Conservation (phyloP, 2,329 filamentous ascomycete species). For the Fusarium verticillioides region DNA sequence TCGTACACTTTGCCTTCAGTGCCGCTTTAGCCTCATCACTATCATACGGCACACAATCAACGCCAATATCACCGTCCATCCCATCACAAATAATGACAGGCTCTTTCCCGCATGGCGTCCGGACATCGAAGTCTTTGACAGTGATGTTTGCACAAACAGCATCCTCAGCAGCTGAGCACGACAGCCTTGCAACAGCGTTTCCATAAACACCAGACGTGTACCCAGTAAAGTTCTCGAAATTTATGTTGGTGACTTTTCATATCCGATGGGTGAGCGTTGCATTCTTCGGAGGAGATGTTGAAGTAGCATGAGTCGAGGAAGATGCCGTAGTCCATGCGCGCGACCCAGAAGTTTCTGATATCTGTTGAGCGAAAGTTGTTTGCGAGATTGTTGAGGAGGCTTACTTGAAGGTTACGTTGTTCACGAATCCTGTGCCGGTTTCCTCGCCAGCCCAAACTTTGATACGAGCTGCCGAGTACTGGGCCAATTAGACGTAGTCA, state of each 20-base stretch:
- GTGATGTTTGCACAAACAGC: constrained; percentile 67
- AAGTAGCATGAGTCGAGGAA: constrained; percentile 73
- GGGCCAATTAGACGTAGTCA: accelerated
- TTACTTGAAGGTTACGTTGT: constrained; percentile 67
- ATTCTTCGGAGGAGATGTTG: constrained; percentile 61
- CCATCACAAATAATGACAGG: constrained; percentile 33
- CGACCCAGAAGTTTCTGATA: constrained; percentile 64
- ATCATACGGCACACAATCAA: constrained; percentile 28
- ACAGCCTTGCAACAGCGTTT: constrained; percentile 63
- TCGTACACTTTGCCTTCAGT: constrained; percentile 13
- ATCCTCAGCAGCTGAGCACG: constrained; percentile 62
- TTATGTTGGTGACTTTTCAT: constrained; percentile 70
- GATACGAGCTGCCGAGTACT: constrained; percentile 64
- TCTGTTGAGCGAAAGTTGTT: accelerated
- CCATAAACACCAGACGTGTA: constrained; percentile 67
- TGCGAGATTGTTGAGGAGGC: accelerated
- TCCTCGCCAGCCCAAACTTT: constrained; percentile 70
- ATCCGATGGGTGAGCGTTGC: constrained; percentile 63
- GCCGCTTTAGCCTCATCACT: constrained; percentile 18
- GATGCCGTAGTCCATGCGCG: constrained; percentile 67
- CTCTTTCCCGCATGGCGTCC: constrained; percentile 1
- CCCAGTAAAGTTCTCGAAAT: constrained; percentile 68
- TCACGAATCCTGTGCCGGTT: constrained; percentile 69
- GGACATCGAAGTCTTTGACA: constrained; percentile 64
- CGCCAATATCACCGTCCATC: constrained; percentile 17